Evolutionary conservation across 345 rosid species (phyloP).

Genomic region (Linum usitatissimum): DNA sequence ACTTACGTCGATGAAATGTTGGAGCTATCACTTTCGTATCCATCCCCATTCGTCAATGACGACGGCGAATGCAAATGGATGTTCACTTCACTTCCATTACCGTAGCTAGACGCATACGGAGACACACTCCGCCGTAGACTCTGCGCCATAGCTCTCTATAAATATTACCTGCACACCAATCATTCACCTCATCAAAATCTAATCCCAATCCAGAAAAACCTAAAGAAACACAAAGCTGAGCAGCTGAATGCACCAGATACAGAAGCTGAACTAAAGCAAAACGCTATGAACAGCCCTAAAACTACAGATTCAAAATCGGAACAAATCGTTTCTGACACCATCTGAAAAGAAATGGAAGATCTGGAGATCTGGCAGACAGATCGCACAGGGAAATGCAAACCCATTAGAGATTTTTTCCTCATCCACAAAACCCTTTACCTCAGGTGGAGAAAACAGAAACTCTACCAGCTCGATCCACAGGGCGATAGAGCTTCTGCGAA

Average conservation of each 20-base stretch:
- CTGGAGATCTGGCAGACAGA: too few species aligned
- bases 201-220: too few species aligned
- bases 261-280: too few species aligned
- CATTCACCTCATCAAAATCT: background rate
- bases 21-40: constrained; percentile 65
- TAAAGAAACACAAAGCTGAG: too few species aligned
- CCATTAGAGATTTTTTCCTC: background rate
- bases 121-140: constrained; percentile 41
- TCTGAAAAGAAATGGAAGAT: background rate
- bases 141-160: constrained; percentile 28
- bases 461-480: background rate
- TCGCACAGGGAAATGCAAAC: too few species aligned
- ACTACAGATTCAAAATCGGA: background rate
- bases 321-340: background rate
- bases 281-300: too few species aligned
- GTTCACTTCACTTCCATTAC: constrained; percentile 30
- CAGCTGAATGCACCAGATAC: too few species aligned
- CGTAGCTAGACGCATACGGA: constrained; percentile 33
- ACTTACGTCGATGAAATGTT: constrained; percentile 50
- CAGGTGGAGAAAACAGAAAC: background rate
- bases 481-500: background rate
- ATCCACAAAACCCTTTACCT: background rate
- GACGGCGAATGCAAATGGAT: constrained; percentile 30
- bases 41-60: constrained; percentile 48
- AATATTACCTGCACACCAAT: background rate